A percentile compares a stretch with the other conserved stretches of the same genome.
These are phyloP conservation scores for Macrocybe gigantea DNA, from an alignment of 768 basidiomycete genomes.

Conservation along the genomic window DNA sequence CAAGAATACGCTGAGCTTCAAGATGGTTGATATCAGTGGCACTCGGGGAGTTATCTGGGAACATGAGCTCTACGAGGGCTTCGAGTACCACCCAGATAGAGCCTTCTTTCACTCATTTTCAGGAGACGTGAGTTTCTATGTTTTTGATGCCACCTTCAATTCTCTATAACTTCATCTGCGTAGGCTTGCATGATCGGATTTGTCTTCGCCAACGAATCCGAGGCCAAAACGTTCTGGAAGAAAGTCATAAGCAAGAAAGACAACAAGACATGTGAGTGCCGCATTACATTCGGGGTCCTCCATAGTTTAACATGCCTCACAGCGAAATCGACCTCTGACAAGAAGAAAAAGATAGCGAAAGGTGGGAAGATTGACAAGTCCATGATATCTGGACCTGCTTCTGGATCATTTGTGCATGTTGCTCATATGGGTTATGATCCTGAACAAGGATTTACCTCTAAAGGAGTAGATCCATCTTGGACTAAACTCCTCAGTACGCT, in stretches of 20 bases:
- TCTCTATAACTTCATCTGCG: constrained; percentile 4
- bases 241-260: constrained; percentile 70
- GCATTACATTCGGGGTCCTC: neutral
- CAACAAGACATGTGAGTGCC: constrained; percentile 31
- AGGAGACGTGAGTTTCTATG: constrained; percentile 70
- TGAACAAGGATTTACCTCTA: constrained; percentile 80
- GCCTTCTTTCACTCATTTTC: constrained; percentile 91
- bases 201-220: constrained; percentile 82
- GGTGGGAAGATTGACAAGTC: constrained; percentile 89
- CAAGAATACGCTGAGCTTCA: constrained; percentile 55
- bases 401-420: constrained; percentile 80
- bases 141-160: neutral
- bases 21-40: constrained; percentile 79
- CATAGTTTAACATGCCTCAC: constrained; percentile 10
- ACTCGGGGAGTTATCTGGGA: constrained; percentile 90
- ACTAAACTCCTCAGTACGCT: constrained; percentile 62
- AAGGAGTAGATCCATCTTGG: constrained; percentile 91
- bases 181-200: constrained; percentile 90
- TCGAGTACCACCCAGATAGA: constrained; percentile 79
- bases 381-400: constrained; percentile 79
- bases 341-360: constrained; percentile 55
- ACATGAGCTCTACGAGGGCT: constrained; percentile 80
- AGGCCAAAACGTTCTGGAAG: constrained; percentile 82
- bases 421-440: constrained; percentile 94
- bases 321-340: constrained; percentile 45